Conservation (phyloP, 2,329 filamentous ascomycete genomes). For the Magnaporthales sp. region DNA sequence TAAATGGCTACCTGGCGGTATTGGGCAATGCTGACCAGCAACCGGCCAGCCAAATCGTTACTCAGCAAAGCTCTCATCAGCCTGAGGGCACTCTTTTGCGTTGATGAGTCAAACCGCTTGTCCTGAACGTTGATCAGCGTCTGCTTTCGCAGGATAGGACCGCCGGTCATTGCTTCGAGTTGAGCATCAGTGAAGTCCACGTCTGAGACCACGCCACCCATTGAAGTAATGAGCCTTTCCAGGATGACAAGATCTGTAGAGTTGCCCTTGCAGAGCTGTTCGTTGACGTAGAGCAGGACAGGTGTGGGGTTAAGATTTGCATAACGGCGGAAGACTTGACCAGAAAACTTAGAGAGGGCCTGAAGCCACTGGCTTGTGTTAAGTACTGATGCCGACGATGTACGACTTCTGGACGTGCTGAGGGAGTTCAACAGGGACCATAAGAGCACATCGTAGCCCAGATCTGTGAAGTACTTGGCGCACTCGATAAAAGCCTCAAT, state of each 20-base stretch:
- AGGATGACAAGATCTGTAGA: conserved; percentile 87
- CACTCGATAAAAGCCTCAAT: conserved; percentile 94
- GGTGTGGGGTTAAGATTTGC: conserved; percentile 75
- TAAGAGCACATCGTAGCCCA: conserved; percentile 87
- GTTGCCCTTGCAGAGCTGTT: conserved; percentile 74
- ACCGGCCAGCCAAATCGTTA: conserved; percentile 66
- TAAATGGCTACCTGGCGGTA: conserved; percentile 83
- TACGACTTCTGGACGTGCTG: conserved; percentile 52
- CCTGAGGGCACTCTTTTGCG: conserved; percentile 64
- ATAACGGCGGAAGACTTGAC: conserved; percentile 82
- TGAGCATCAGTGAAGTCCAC: conserved; percentile 84
- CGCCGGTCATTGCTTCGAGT: conserved; percentile 80
- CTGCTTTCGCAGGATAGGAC: conserved; percentile 68
- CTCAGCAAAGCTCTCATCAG: conserved; percentile 73
- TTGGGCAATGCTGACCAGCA: conserved; percentile 86
- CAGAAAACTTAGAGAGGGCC: conserved; percentile 82
- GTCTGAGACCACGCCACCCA: conserved; percentile 87
- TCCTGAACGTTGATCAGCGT: conserved; percentile 76
- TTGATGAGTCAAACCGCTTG: conserved; percentile 58
- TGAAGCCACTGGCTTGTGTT: conserved; percentile 89
- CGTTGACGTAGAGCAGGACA: conserved; percentile 80
- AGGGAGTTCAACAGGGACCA: conserved; percentile 81
- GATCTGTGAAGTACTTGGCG: conserved; percentile 82
- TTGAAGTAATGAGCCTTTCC: conserved; percentile 80
- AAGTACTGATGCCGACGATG: conserved; percentile 52